Conservation (phyloP, 2,329 filamentous ascomycete species). For the Diplodia mutila region DNA sequence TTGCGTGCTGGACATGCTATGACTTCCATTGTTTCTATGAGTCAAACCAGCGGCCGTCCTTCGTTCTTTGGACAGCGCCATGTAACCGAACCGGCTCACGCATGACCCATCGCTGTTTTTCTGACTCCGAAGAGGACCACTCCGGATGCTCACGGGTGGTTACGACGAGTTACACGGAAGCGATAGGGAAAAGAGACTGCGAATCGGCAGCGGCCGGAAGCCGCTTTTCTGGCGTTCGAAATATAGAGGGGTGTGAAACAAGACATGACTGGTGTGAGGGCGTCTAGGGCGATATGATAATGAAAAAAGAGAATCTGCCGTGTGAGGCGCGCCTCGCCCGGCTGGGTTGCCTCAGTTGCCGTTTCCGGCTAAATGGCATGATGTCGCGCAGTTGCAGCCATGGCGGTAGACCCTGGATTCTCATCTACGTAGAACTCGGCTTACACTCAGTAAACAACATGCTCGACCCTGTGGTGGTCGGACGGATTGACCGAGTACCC, state of each 20-base stretch:
- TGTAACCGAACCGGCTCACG: background rate
- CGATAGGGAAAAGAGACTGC: background rate
- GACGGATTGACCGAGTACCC: too few species aligned
- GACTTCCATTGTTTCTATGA: background rate
- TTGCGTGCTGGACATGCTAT: background rate
- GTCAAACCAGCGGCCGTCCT: background rate
- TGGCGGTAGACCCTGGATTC: too few species aligned
- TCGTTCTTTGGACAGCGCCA: background rate
- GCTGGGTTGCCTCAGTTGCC: background rate
- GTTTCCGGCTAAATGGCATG: slow-evolving; percentile 2
- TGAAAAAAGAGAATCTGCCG: background rate
- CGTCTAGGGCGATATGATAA: background rate
- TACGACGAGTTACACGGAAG: background rate
- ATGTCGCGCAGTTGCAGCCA: slow-evolving; percentile 2
- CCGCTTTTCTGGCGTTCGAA: background rate
- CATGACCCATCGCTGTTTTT: background rate
- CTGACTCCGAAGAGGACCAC: background rate
- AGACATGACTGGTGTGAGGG: background rate
- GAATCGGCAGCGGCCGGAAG: background rate
- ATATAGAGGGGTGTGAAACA: background rate
- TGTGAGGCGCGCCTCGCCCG: background rate
- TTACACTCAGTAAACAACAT: background rate
- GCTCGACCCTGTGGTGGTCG: background rate
- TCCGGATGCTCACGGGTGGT: background rate
- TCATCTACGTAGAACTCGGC: too few species aligned